phyloP scores from a whole-genome alignment of 1,284 basidiomycete genomes.

The Meira miltonrushii region DNA sequence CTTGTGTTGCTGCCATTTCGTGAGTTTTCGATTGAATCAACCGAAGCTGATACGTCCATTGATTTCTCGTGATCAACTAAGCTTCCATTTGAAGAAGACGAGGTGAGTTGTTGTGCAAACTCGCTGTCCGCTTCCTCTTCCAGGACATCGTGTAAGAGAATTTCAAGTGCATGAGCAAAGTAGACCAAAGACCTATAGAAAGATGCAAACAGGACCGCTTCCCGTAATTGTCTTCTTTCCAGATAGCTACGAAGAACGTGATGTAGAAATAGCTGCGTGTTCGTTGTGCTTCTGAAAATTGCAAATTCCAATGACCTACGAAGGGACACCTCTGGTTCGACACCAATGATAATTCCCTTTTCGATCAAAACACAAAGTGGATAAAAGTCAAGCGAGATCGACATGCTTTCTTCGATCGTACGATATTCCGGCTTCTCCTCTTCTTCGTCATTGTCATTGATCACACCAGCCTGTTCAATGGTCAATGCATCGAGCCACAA shows the following conservation, averaged over 20 bases:
- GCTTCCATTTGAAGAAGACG: conserved; percentile 4
- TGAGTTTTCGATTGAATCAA: conserved; percentile 9
- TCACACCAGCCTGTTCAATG: conserved; percentile 57
- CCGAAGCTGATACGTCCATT: neutral
- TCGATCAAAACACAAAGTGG: conserved; percentile 97
- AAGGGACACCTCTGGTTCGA: conserved; percentile 77
- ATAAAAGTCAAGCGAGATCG: conserved; percentile 86
- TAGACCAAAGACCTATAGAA: conserved; percentile 84
- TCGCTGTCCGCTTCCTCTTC: conserved; percentile 70
- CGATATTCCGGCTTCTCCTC: conserved; percentile 53
- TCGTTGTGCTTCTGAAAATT: conserved; percentile 85
- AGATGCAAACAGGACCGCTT: conserved; percentile 75
- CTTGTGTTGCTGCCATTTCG: conserved; percentile 36
- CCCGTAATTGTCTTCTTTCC: conserved; percentile 39
- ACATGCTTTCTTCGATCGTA: conserved; percentile 83
- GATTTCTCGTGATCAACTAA: neutral
- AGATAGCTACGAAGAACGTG: conserved; percentile 83
- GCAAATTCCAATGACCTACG: conserved; percentile 78
- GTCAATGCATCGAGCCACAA: conserved; percentile 93
- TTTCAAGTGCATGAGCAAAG: conserved; percentile 88
- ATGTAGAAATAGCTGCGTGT: conserved; percentile 90
- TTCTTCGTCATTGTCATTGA: conserved; percentile 43
- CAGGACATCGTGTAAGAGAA: conserved; percentile 84
- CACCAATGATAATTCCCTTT: conserved; percentile 95
- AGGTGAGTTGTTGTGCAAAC: conserved; percentile 15